Percentiles rank a stretch among this genome's conserved stretches.
Conservation (phyloP, 2,329 filamentous ascomycete genomes). For the Helotiales sp. region DNA sequence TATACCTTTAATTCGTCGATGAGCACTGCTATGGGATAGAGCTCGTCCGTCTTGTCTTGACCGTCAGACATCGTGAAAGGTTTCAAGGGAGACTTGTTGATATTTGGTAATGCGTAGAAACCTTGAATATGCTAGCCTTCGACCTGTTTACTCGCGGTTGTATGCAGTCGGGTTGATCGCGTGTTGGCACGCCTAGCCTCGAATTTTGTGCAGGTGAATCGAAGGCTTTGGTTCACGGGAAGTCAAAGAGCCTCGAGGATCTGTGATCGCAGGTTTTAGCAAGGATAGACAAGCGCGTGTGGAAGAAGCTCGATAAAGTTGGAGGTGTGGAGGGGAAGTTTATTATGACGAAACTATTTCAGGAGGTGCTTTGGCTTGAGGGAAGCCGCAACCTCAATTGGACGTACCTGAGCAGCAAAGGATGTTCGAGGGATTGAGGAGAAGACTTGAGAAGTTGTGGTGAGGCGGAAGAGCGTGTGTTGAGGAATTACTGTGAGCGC, state of each 20-base stretch:
- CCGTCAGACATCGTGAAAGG: slow-evolving; percentile 79
- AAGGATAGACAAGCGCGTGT: slow-evolving; percentile 12
- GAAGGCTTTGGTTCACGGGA: neutral
- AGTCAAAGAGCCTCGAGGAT: neutral
- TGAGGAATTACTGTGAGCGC: neutral
- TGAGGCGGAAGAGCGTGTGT: neutral
- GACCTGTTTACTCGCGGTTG: slow-evolving; percentile 33
- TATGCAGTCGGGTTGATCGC: slow-evolving; percentile 31
- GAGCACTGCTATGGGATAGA: slow-evolving; percentile 98
- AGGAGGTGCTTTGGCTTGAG: slow-evolving; percentile 12
- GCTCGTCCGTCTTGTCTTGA: slow-evolving; percentile 91
- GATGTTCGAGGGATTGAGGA: slow-evolving; percentile 1
- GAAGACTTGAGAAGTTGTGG: slow-evolving; percentile 1
- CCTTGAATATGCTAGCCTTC: slow-evolving; percentile 32
- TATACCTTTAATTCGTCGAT: slow-evolving; percentile 99
- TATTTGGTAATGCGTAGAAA: slow-evolving; percentile 33
- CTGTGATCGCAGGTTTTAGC: slow-evolving; percentile 18
- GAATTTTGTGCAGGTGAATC: slow-evolving; percentile 7
- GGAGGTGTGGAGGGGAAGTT: slow-evolving; percentile 26
- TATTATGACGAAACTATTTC: slow-evolving; percentile 27
- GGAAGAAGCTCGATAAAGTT: slow-evolving; percentile 13
- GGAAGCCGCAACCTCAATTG: slow-evolving; percentile 20
- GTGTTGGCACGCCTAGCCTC: slow-evolving; percentile 27
- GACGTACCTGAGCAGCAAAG: slow-evolving; percentile 27
- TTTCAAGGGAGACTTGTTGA: slow-evolving; percentile 29